A percentile compares a stretch with the other conserved stretches of the same genome.
Conservation (phyloP, 2,329 filamentous ascomycete genomes). For the Colletotrichum filicis region DNA sequence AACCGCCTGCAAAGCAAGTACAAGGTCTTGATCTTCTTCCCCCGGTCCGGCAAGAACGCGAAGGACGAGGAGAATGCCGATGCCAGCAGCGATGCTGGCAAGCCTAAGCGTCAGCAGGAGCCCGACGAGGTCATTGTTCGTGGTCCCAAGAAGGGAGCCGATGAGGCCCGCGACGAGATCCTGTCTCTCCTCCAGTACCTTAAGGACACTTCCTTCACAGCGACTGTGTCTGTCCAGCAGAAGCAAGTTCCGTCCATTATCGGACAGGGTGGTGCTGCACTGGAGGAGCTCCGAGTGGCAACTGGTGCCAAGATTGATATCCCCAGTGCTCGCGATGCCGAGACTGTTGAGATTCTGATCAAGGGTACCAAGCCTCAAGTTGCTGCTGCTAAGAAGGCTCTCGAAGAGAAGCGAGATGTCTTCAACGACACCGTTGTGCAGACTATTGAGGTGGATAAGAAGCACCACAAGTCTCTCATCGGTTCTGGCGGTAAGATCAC, state of each 20-base stretch:
- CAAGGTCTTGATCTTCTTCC: constrained; percentile 96
- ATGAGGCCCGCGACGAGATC: constrained; percentile 91
- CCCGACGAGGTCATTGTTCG: constrained; percentile 91
- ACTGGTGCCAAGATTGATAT: constrained; percentile 94
- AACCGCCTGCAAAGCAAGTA: constrained; percentile 93
- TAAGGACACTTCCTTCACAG: constrained; percentile 85
- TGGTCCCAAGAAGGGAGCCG: constrained; percentile 91
- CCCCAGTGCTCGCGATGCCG: constrained; percentile 80
- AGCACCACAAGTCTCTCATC: constrained; percentile 91
- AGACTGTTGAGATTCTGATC: constrained; percentile 86
- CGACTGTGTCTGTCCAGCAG: constrained; percentile 86
- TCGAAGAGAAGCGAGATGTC: constrained; percentile 85
- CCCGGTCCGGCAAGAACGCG: constrained; percentile 70
- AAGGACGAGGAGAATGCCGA: constrained; percentile 80
- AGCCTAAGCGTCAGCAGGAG: constrained; percentile 76
- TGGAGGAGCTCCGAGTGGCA: constrained; percentile 87
- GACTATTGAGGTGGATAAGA: constrained; percentile 91
- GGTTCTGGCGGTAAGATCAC: constrained; percentile 80
- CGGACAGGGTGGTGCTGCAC: constrained; percentile 87
- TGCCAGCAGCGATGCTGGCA: constrained; percentile 73
- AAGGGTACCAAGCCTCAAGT: constrained; percentile 94
- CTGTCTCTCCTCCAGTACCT: constrained; percentile 89
- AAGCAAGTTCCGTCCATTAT: constrained; percentile 95
- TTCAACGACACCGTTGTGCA: constrained; percentile 91
- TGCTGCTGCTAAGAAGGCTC: constrained; percentile 87